Evolutionary conservation across 108 stramenopile species (phyloP), one percentile per base, ranked within the genome.

Genomic region (Schizochytrium sp.): DNA sequence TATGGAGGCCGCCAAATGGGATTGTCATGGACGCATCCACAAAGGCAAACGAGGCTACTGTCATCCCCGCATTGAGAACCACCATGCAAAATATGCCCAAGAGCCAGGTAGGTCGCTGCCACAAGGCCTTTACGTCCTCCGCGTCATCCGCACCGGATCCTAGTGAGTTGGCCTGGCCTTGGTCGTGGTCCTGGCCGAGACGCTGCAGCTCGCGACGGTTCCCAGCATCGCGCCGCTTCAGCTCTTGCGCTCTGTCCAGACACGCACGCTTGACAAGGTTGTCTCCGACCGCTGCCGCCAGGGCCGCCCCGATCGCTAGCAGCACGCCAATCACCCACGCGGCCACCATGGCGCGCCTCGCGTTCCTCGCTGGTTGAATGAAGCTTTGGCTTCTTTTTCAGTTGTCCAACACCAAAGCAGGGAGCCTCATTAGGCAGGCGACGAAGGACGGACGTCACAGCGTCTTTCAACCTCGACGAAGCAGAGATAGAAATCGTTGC

Each of bases 11-110:
- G 0, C 76, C 76, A 34, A 83, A 83, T 2, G 76, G 76, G 51
- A 83, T 83, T 6, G 76, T 83, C n/a, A 83, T 83, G 10, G 76
- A 83, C 1, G 76, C 76, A 23, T 83, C 76, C n/a, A 53, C 76
- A 53, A 83, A 83, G n/a, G 76, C 76, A 83, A 53, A 83, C 48
- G 48, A 53, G 51, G 76, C 76, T 6, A 83, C 51, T 6, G 45
- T 83, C 48, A 83, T 21, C 5, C 76, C 51, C 12, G 48, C 45
- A 45, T 83, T 83, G 19, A 83, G 51, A 8, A 53, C 76, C 19
- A 83, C 51, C 45, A 83, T 83, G 76, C 51, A 53, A 34, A 83
- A 83, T 6, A 83, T 83, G 45, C 76, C 76, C 51, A 23, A 12
- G 25, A 83, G 1, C 76, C 76, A 83, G 48, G 48, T 12, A 43